Conservation (phyloP, 331 rosid species). For the Acacia pycnantha region DNA sequence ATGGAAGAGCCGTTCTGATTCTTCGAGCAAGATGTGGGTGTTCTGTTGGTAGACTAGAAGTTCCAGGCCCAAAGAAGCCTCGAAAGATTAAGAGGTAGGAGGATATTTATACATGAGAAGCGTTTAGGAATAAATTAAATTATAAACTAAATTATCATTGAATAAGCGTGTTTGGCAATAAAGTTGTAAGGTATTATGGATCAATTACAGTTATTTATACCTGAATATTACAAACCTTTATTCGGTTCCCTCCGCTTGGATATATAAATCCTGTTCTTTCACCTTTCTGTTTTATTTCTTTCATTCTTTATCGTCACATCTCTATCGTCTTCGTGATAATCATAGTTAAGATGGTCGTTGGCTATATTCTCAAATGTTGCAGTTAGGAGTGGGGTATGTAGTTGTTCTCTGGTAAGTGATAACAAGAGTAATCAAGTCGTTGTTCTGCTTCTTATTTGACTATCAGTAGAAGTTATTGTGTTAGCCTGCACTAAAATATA, state of each 20-base stretch:
- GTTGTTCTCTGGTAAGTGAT: neutral
- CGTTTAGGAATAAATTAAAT: neutral
- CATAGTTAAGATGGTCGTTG: slow-evolving; percentile 1
- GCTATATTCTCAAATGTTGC: neutral
- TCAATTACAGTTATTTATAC: slow-evolving; percentile 60
- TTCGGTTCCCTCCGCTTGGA: slow-evolving; percentile 23
- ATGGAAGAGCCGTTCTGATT: slow-evolving; percentile 87
- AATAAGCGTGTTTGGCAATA: slow-evolving; percentile 70
- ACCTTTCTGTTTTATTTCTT: slow-evolving; percentile 25
- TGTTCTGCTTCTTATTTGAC: neutral
- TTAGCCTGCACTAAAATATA: no score
- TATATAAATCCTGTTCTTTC: slow-evolving; percentile 17
- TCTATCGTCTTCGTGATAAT: slow-evolving; percentile 17
- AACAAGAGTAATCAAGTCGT: neutral
- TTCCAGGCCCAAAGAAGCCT: slow-evolving; percentile 74
- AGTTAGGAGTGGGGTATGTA: slow-evolving; percentile 15
- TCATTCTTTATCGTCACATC: slow-evolving; percentile 16
- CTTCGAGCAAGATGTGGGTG: slow-evolving; percentile 94
- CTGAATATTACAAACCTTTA: slow-evolving; percentile 49
- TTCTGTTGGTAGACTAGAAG: slow-evolving; percentile 95
- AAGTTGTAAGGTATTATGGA: slow-evolving; percentile 57
- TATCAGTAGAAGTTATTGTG: neutral
- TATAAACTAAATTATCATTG: slow-evolving; percentile 56
- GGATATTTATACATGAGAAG: neutral
- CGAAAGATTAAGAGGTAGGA: slow-evolving; percentile 85